Evolutionary conservation across 2,329 filamentous ascomycete species (phyloP).

Genomic region (Scortechinia acanthostroma): DNA sequence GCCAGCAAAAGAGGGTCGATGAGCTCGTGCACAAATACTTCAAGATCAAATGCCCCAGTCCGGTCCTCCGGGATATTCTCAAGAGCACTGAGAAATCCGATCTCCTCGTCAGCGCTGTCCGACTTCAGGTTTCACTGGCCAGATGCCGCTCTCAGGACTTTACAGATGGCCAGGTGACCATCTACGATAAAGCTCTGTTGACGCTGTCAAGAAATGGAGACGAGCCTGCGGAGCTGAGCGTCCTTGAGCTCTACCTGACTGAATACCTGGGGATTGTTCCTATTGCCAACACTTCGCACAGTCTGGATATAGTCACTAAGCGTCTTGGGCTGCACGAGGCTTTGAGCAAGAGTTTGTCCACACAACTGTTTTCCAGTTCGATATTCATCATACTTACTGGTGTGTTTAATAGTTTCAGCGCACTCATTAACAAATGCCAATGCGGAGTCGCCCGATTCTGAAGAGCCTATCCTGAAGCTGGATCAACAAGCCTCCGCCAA

Average conservation of each 20-base stretch:
- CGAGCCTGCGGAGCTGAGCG: neutral
- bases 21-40: neutral
- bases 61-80: neutral
- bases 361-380: no score
- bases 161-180: neutral
- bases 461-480: no score
- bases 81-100: neutral
- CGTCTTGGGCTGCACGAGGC: neutral
- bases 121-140: neutral
- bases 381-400: no score
- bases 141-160: neutral
- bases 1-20: no score
- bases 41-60: neutral
- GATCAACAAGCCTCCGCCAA: no score
- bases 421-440: no score
- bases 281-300: no score
- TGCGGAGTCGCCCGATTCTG: no score
- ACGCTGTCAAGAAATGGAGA: neutral
- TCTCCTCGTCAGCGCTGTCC: neutral
- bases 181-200: conserved; percentile 1
- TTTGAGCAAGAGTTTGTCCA: neutral
- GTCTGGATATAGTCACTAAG: neutral
- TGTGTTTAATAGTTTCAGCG: no score
- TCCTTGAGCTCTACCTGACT: neutral
- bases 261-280: neutral